Conservation (phyloP, 345 rosid genomes). For the Heritiera littoralis region DNA sequence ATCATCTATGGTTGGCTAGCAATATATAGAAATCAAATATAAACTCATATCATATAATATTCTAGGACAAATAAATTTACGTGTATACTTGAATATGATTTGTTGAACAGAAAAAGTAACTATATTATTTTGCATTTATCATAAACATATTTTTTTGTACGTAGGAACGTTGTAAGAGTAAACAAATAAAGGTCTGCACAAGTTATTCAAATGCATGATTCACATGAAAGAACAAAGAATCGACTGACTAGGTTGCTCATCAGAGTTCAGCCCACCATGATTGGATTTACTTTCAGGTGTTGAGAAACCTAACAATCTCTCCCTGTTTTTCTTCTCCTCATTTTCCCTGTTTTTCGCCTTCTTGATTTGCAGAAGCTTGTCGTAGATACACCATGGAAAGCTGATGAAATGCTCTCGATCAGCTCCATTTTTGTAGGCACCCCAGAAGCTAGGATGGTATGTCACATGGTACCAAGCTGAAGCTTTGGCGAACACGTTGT, state of each 20-base stretch:
- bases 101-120: too few species aligned
- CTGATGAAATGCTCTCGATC: slow-evolving; percentile 36
- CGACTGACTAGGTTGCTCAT: background rate
- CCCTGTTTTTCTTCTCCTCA: background rate
- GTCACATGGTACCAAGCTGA: slow-evolving; percentile 53
- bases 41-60: too few species aligned
- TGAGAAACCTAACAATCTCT: background rate
- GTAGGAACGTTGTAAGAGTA: background rate
- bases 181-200: background rate
- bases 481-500: slow-evolving; percentile 41
- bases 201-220: background rate
- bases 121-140: too few species aligned
- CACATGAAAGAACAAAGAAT: background rate
- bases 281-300: background rate
- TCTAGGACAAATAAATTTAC: too few species aligned
- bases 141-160: too few species aligned
- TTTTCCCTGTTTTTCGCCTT: too few species aligned
- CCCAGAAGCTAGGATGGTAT: slow-evolving; percentile 39
- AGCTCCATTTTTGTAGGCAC: slow-evolving; percentile 22
- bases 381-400: slow-evolving; percentile 44
- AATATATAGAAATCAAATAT: too few species aligned
- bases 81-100: too few species aligned
- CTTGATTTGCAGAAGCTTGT: slow-evolving; percentile 35
- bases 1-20: too few species aligned
- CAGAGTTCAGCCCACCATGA: background rate